Conservation (phyloP, 83 land plant species). For the Picea mariana region DNA sequence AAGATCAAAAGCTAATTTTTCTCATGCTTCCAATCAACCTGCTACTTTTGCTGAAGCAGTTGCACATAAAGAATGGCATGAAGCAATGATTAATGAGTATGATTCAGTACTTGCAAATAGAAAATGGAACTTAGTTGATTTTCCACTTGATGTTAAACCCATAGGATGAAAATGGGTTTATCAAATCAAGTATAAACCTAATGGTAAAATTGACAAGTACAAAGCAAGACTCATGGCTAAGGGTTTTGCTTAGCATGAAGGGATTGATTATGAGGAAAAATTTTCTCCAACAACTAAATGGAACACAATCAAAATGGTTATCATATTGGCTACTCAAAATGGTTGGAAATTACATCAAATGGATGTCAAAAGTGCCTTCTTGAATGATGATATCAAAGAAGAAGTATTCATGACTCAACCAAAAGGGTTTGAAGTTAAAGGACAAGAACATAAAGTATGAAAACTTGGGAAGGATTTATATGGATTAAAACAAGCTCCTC, state of each 20-base stretch:
- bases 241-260: slow-evolving; percentile 15
- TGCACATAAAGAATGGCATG: too few relatives aligned
- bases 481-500: too few relatives aligned
- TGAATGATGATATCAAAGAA: slow-evolving; percentile 20
- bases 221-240: slow-evolving; percentile 26
- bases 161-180: slow-evolving; percentile 7
- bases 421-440: too few relatives aligned
- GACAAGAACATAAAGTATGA: too few relatives aligned
- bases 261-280: slow-evolving; percentile 17
- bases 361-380: slow-evolving; percentile 26
- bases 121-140: not conserved
- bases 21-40: too few relatives aligned
- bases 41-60: too few relatives aligned
- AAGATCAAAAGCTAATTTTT: too few relatives aligned
- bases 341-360: slow-evolving; percentile 24
- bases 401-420: not conserved
- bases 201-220: slow-evolving; percentile 14
- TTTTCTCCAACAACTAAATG: slow-evolving; percentile 22
- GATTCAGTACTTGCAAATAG: not conserved
- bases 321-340: not conserved
- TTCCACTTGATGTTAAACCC: not conserved
- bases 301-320: slow-evolving; percentile 5
- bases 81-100: too few relatives aligned
- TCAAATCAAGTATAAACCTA: not conserved
- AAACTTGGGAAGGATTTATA: too few relatives aligned